Evolutionary conservation across 2,329 filamentous ascomycete species (phyloP).

Genomic region (Macrophomina tecta): DNA sequence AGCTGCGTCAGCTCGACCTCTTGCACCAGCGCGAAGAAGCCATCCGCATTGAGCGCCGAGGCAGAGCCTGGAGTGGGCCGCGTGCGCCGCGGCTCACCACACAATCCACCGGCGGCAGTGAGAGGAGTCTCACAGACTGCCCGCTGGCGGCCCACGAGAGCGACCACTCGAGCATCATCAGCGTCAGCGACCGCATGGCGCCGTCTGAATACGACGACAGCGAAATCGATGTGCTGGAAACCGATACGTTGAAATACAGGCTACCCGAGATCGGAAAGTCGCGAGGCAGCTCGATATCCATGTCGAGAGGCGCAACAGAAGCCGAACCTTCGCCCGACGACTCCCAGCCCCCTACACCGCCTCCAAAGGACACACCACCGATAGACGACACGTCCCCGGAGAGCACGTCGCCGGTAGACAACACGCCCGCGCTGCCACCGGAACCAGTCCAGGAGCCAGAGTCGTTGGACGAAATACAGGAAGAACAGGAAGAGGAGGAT

Average conservation of each 20-base stretch:
- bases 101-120: constrained; percentile 45
- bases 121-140: constrained; percentile 2
- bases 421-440: constrained; percentile 27
- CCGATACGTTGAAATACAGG: constrained; percentile 77
- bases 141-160: constrained; percentile 45
- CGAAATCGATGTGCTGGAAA: constrained; percentile 52
- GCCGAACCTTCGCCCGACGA: constrained; percentile 25
- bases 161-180: constrained; percentile 55
- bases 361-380: constrained; percentile 56
- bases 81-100: constrained; percentile 38
- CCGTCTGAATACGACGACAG: constrained; percentile 41
- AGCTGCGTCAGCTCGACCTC: constrained; percentile 72
- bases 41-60: constrained; percentile 66
- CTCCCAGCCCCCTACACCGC: constrained; percentile 50
- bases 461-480: constrained; percentile 36
- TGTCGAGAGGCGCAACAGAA: background rate
- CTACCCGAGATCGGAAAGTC: constrained; percentile 71
- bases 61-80: constrained; percentile 72
- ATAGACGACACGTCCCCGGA: too few relatives aligned
- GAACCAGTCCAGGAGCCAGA: constrained; percentile 30
- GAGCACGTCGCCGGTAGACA: background rate
- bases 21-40: constrained; percentile 65
- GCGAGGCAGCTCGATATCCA: constrained; percentile 12
- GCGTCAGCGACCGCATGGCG: constrained; percentile 63
- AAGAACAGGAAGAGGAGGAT: constrained; percentile 54